phyloP scores from a whole-genome alignment of 2,329 filamentous ascomycete genomes.

The Xylariaceae sp. region DNA sequence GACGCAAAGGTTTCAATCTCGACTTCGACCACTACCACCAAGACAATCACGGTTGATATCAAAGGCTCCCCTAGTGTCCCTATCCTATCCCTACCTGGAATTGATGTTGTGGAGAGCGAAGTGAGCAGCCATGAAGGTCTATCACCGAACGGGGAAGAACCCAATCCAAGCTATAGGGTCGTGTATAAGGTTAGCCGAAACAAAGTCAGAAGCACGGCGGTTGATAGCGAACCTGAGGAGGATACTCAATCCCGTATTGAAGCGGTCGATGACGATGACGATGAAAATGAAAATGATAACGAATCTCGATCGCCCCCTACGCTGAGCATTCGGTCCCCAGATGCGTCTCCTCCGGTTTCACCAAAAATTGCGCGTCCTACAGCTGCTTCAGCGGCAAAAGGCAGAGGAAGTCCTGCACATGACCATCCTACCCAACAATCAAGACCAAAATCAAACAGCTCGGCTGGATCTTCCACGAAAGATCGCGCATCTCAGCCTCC shows the following conservation, averaged over 20 bases:
- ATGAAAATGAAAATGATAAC: conserved; percentile 31
- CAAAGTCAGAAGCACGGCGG: conserved; percentile 47
- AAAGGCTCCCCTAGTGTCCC: conserved; percentile 54
- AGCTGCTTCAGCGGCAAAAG: conserved; percentile 22
- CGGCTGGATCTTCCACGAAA: conserved; percentile 26
- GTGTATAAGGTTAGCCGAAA: conserved; percentile 63
- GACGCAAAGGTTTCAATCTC: conserved; percentile 63
- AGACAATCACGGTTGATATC: conserved; percentile 67
- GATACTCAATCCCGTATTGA: conserved; percentile 30
- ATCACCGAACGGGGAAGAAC: conserved; percentile 26
- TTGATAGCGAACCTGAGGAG: conserved; percentile 36
- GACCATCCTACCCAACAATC: conserved; percentile 4
- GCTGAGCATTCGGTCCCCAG: conserved; percentile 2
- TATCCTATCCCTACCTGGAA: conserved; percentile 58
- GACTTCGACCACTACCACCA: conserved; percentile 61
- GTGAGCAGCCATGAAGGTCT: conserved; percentile 25
- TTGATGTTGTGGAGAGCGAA: conserved; percentile 59
- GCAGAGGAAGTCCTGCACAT: conserved; percentile 2
- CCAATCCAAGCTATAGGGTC: conserved; percentile 51
- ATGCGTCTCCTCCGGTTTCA: conserved; percentile 29
- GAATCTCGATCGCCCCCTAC: conserved; percentile 11
- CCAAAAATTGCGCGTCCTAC: conserved; percentile 30
- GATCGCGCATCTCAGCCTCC: conserved; percentile 27
- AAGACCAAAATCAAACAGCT: conserved; percentile 20
- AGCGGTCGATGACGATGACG: conserved; percentile 8